Evolutionary conservation across 371 early-diverging fungal species (phyloP).

Genomic region (Saksenaea vasiformis): DNA sequence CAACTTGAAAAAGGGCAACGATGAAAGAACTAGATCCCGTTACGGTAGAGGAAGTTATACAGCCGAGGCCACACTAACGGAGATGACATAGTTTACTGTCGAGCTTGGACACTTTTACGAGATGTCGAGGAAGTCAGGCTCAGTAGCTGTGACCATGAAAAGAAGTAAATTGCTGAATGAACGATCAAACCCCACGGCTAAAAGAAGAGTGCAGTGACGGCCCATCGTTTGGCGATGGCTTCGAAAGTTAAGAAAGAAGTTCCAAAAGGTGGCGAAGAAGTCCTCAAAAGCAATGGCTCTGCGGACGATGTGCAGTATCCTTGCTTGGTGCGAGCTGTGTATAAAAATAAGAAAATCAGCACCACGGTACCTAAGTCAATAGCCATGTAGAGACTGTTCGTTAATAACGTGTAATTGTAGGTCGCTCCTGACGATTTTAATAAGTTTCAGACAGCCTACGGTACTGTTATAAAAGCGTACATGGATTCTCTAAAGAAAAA

Average conservation of each 20-base stretch:
- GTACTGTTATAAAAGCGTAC: slow-evolving; percentile 47
- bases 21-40: slow-evolving; percentile 47
- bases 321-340: slow-evolving; percentile 42
- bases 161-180: slow-evolving; percentile 32
- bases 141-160: slow-evolving; percentile 50
- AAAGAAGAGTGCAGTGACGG: slow-evolving; percentile 30
- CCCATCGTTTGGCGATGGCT: slow-evolving; percentile 22
- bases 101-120: slow-evolving; percentile 50
- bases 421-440: slow-evolving; percentile 40
- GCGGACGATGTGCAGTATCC: slow-evolving; percentile 34
- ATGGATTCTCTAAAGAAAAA: slow-evolving; percentile 55
- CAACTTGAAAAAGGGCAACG: neutral
- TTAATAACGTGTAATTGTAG: slow-evolving; percentile 13
- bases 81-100: slow-evolving; percentile 38
- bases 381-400: neutral
- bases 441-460: slow-evolving; percentile 45
- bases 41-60: slow-evolving; percentile 21
- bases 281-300: slow-evolving; percentile 11
- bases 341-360: slow-evolving; percentile 42
- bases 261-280: slow-evolving; percentile 36
- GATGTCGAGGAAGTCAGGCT: slow-evolving; percentile 39
- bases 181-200: neutral
- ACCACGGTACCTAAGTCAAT: slow-evolving; percentile 34
- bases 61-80: neutral
- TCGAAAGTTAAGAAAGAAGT: slow-evolving; percentile 33